A percentile compares a stretch with the other conserved stretches of the same genome.
Conservation (phyloP, 192 early-diverging fungal species). For the Backusella psychrophila region DNA sequence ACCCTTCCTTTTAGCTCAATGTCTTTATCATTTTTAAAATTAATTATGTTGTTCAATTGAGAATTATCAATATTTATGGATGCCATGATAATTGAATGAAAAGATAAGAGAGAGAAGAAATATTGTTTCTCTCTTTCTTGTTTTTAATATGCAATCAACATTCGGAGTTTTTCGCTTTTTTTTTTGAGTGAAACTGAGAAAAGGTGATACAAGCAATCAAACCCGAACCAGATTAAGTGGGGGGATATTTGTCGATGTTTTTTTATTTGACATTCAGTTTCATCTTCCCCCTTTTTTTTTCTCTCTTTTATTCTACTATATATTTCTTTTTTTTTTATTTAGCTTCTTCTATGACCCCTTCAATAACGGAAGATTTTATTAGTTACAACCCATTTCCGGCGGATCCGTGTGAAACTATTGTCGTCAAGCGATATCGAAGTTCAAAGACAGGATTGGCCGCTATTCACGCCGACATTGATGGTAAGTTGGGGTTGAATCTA, state of each 20-base stretch:
- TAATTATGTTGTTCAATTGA: neutral
- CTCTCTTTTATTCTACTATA: slow-evolving; percentile 1
- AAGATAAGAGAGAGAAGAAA: neutral
- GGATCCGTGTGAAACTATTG: slow-evolving; percentile 44
- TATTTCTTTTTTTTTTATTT: neutral
- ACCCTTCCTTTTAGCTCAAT: slow-evolving; percentile 25
- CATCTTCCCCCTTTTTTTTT: slow-evolving; percentile 5
- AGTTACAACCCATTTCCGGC: slow-evolving; percentile 34
- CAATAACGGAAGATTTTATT: slow-evolving; percentile 15
- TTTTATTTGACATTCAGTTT: slow-evolving; percentile 10
- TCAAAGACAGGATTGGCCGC: slow-evolving; percentile 48
- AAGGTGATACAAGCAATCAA: neutral
- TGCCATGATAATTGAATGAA: neutral
- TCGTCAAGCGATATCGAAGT: slow-evolving; percentile 48
- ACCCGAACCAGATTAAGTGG: neutral
- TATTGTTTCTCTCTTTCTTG: neutral
- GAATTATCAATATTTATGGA: neutral
- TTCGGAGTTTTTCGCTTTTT: neutral
- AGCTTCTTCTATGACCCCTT: neutral
- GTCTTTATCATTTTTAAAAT: neutral
- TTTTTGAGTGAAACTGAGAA: neutral
- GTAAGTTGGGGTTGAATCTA: slow-evolving; percentile 19
- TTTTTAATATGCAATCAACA: slow-evolving; percentile 1
- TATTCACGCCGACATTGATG: slow-evolving; percentile 49
- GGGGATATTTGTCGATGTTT: neutral